Conservation (phyloP, 2,329 filamentous ascomycete genomes). For the Pestalotiopsis sp. region DNA sequence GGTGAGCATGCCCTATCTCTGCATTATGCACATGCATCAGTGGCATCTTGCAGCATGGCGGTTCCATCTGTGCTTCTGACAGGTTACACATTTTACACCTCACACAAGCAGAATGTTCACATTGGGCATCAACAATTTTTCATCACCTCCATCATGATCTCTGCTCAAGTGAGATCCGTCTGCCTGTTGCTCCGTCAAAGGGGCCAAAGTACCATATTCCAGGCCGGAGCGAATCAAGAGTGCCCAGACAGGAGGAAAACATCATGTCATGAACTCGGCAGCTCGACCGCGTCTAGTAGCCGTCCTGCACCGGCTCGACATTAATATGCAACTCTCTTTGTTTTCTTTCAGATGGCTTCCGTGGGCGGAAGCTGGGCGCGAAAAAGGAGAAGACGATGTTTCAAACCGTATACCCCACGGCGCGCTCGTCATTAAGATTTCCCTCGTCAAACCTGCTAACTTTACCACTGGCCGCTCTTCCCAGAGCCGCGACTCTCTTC, state of each 20-base stretch:
- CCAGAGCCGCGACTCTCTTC: not conserved
- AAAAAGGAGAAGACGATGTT: not conserved
- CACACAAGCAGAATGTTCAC: not conserved
- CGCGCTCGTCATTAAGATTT: not conserved
- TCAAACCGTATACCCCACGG: not conserved
- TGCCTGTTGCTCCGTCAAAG: not conserved
- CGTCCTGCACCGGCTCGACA: not conserved
- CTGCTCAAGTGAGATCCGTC: not conserved
- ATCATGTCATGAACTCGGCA: not conserved
- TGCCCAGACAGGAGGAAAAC: not conserved
- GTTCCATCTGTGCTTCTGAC: not conserved
- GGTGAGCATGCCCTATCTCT: not conserved
- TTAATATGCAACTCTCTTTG: not conserved
- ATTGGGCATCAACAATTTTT: not conserved
- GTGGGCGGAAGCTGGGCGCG: not conserved
- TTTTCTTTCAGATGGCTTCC: not conserved
- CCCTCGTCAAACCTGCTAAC: not conserved
- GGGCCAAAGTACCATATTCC: not conserved
- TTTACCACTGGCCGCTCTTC: not conserved
- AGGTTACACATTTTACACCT: not conserved
- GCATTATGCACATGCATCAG: not conserved
- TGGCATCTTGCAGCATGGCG: not conserved
- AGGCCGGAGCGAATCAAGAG: not conserved
- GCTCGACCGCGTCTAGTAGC: not conserved
- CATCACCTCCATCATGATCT: not conserved